phyloP scores from a whole-genome alignment of 1,139 yeast species.

The Candida sp. region DNA sequence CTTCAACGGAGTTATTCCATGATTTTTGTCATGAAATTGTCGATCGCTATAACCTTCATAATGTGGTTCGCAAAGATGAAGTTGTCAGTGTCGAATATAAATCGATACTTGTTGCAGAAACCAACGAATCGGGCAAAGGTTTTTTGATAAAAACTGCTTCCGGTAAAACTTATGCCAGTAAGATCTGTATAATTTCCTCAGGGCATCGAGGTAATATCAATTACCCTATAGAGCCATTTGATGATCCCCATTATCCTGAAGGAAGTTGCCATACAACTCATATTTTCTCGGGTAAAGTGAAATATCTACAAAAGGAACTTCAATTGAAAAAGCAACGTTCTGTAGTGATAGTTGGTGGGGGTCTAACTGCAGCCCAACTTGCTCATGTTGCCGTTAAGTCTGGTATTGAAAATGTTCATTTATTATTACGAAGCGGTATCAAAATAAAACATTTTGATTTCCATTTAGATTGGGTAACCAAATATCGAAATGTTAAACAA shows the following conservation, averaged over 20 bases:
- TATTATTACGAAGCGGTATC: constrained; percentile 36
- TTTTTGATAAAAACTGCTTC: constrained; percentile 24
- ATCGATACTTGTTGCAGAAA: constrained; percentile 19
- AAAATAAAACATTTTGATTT: constrained; percentile 50
- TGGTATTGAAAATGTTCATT: constrained; percentile 29
- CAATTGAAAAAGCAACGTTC: constrained; percentile 13
- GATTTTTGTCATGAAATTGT: constrained; percentile 38
- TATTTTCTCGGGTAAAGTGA: constrained; percentile 24
- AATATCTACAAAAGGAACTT: constrained; percentile 20
- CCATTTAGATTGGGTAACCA: constrained; percentile 52
- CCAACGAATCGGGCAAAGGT: constrained; percentile 23
- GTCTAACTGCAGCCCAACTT: constrained; percentile 48
- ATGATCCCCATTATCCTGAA: constrained; percentile 17
- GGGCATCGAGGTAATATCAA: constrained; percentile 41
- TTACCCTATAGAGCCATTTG: constrained; percentile 29
- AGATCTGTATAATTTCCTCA: constrained; percentile 35
- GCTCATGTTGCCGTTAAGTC: constrained; percentile 33
- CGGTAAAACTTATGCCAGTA: constrained; percentile 29
- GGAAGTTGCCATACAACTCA: constrained; percentile 45
- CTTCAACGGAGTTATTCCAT: constrained; percentile 36
- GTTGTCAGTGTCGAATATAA: constrained; percentile 32
- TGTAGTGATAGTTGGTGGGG: constrained; percentile 46
- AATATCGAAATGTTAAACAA: constrained; percentile 41
- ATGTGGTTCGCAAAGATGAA: constrained; percentile 29
- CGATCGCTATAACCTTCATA: constrained; percentile 26